Conservation (phyloP, 208 protist genomes). For the Acanthamoeba quina region DNA sequence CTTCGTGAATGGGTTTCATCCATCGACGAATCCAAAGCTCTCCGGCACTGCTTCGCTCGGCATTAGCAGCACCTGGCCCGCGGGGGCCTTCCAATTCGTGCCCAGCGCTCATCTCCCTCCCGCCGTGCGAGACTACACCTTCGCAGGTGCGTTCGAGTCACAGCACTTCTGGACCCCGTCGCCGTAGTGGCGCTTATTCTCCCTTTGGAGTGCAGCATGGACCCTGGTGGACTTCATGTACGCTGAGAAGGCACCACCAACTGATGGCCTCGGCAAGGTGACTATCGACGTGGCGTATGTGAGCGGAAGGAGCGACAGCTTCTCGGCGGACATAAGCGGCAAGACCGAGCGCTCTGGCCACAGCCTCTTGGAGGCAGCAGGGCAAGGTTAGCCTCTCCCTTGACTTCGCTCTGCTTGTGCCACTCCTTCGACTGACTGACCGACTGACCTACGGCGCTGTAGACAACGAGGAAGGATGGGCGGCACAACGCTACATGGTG, state of each 20-base stretch:
- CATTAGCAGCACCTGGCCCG: slow-evolving; percentile 1
- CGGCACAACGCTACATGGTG: neutral
- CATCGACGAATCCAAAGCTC: slow-evolving; percentile 26
- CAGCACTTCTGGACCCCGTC: neutral
- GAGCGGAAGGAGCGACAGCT: neutral
- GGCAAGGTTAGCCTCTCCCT: neutral
- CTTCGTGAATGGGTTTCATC: slow-evolving; percentile 51
- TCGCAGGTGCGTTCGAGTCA: neutral
- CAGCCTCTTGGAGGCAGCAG: neutral
- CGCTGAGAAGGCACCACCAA: neutral
- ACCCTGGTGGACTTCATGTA: neutral
- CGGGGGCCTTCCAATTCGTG: slow-evolving; percentile 43
- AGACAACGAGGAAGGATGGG: neutral
- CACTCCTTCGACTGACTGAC: neutral
- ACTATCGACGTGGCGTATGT: slow-evolving; percentile 26
- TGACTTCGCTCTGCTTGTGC: neutral
- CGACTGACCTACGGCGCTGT: neutral
- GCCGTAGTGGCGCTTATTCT: neutral
- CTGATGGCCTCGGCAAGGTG: neutral
- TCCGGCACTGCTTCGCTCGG: neutral
- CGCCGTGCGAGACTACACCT: neutral
- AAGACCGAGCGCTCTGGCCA: neutral
- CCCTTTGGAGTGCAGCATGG: neutral
- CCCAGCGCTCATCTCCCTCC: neutral
- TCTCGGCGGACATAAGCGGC: neutral